These are phyloP conservation scores for Trichoderma asperellum DNA, from an alignment of 2,329 filamentous ascomycete genomes.

Conservation along the genomic window DNA sequence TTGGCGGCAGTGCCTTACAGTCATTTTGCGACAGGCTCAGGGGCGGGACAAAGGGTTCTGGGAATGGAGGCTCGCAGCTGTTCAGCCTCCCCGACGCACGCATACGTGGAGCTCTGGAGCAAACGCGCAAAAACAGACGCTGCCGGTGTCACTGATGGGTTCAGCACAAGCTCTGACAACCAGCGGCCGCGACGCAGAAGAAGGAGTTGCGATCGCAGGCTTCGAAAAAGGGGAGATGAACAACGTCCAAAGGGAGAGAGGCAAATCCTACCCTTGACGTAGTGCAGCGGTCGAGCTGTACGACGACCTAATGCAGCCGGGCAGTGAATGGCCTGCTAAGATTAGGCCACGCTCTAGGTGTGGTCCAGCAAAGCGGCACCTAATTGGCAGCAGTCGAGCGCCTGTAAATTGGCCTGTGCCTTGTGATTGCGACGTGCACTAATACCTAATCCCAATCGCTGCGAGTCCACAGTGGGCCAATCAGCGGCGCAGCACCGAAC, in stretches of 20 bases:
- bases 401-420: conserved; percentile 3
- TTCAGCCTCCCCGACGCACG: conserved; percentile 32
- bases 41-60: background rate
- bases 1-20: conserved; percentile 37
- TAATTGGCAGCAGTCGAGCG: background rate
- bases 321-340: conserved; percentile 1
- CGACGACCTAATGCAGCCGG: background rate
- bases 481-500: conserved; percentile 32
- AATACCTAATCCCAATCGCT: background rate
- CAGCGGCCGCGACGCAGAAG: conserved; percentile 7
- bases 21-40: conserved; percentile 44
- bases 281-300: conserved; percentile 16
- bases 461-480: conserved; percentile 32
- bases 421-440: background rate
- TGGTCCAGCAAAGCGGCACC: background rate
- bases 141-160: conserved; percentile 7
- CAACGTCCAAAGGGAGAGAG: conserved; percentile 21
- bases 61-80: conserved; percentile 32
- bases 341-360: conserved; percentile 3
- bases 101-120: conserved; percentile 30
- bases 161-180: background rate
- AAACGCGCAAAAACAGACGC: conserved; percentile 9
- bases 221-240: conserved; percentile 17
- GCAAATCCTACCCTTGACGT: conserved; percentile 25
- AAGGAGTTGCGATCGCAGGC: conserved; percentile 14